A percentile compares a stretch with the other conserved stretches of the same genome.
Conservation (phyloP, 495 filamentous ascomycete genomes). For the Tuber melanosporum region DNA sequence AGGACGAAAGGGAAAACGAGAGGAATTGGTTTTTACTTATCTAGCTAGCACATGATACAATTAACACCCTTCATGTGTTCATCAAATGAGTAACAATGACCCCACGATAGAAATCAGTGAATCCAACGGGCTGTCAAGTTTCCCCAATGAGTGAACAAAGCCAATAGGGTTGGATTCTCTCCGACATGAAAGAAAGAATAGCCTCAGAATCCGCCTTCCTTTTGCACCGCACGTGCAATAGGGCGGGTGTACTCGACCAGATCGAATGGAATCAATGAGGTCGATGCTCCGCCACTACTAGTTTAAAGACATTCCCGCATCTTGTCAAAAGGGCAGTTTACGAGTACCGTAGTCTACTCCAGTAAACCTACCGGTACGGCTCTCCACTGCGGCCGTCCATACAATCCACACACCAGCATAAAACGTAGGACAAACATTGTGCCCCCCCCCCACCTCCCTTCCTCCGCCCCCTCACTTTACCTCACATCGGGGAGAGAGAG, state of each 20-base stretch:
- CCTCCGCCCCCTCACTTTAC: not conserved
- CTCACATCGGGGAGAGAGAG: not conserved
- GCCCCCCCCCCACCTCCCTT: not conserved
- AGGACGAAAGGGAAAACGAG: not conserved
- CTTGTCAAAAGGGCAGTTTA: not conserved
- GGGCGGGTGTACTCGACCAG: not conserved
- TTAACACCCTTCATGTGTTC: not conserved
- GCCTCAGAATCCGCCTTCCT: not conserved
- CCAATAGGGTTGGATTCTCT: not conserved
- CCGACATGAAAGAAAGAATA: not conserved
- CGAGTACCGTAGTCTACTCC: not conserved
- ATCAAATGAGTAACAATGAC: not conserved
- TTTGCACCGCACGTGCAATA: not conserved
- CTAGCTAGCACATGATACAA: slow-evolving; percentile 4
- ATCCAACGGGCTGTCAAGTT: not conserved
- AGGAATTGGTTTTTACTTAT: not conserved
- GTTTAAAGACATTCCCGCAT: not conserved
- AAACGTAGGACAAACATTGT: not conserved
- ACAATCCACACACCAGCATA: not conserved
- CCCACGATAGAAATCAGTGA: not conserved
- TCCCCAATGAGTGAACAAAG: not conserved
- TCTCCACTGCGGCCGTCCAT: not conserved
- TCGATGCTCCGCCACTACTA: not conserved
- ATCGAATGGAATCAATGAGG: not conserved
- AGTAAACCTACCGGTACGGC: not conserved